Conservation (phyloP, 495 filamentous ascomycete genomes). For the Hapsidospora chrysogenum region DNA sequence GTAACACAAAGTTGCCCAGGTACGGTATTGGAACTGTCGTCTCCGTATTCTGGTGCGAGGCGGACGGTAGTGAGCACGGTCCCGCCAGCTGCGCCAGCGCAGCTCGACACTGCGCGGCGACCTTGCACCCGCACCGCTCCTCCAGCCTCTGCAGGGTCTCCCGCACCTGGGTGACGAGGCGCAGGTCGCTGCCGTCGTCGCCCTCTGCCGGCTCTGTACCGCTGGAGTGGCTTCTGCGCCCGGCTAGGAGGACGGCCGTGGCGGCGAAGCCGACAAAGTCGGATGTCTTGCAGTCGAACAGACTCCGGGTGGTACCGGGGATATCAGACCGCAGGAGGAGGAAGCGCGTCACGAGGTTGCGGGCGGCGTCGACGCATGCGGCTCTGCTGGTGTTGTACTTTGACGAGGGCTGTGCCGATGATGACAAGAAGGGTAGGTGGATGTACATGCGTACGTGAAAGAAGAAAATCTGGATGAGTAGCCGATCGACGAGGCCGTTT, state of each 20-base stretch:
- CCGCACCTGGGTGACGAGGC: background rate
- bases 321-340: slow-evolving; percentile 1
- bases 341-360: slow-evolving; percentile 2
- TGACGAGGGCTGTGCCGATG: background rate
- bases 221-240: slow-evolving; percentile 1
- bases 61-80: no score
- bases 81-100: no score
- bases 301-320: background rate
- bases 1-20: no score
- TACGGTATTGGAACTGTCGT: no score
- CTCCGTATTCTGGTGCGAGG: no score
- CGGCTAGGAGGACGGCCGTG: slow-evolving; percentile 4
- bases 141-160: background rate
- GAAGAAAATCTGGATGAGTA: slow-evolving; percentile 7
- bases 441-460: slow-evolving; percentile 7
- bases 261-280: slow-evolving; percentile 8
- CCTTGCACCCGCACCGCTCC: background rate
- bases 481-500: slow-evolving; percentile 2
- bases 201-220: background rate
- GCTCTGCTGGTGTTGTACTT: slow-evolving; percentile 3
- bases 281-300: slow-evolving; percentile 8
- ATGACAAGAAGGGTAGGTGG: slow-evolving; percentile 6
- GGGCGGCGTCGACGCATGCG: slow-evolving; percentile 3
- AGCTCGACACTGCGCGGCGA: slow-evolving; percentile 1
- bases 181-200: background rate